Percentiles rank a stretch among this genome's conserved stretches.
phyloP scores from a whole-genome alignment of 2,329 filamentous ascomycete species.

The Apiospora pterosperma region DNA sequence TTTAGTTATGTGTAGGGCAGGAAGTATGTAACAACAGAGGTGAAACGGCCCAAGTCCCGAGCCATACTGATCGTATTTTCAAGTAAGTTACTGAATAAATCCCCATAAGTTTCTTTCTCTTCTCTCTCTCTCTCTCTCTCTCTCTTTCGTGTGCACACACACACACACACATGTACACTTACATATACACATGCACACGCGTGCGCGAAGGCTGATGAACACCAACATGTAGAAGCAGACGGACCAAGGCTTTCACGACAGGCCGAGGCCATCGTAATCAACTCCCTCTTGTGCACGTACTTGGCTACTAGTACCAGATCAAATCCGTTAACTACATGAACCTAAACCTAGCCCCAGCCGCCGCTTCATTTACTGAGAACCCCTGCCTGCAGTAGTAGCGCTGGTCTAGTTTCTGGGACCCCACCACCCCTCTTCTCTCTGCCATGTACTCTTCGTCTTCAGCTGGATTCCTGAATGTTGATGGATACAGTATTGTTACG shows the following conservation, averaged over 20 bases:
- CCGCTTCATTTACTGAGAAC: conserved; percentile 6
- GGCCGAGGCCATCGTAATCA: not conserved
- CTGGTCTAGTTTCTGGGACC: not conserved
- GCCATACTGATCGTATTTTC: no score
- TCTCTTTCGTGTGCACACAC: no score
- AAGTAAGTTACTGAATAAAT: no score
- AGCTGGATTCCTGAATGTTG: not conserved
- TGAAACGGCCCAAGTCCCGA: no score
- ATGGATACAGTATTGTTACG: not conserved
- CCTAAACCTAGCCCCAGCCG: conserved; percentile 3
- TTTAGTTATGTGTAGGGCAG: no score
- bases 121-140: no score
- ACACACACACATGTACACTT: not conserved
- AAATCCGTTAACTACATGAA: not conserved
- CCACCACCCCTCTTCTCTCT: conserved; percentile 1
- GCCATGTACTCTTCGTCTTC: not conserved
- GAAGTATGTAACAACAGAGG: no score
- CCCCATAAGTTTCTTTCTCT: no score
- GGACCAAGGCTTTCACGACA: not conserved
- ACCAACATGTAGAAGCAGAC: no score
- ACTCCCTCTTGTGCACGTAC: not conserved
- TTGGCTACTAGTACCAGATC: not conserved
- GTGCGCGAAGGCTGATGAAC: no score
- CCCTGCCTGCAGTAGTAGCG: conserved; percentile 3
- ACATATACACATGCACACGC: no score